Evolutionary conservation across 352 stramenopile genomes (phyloP), one percentile per base, ranked within the genome.

Genomic region (Blastocystis sp.): DNA sequence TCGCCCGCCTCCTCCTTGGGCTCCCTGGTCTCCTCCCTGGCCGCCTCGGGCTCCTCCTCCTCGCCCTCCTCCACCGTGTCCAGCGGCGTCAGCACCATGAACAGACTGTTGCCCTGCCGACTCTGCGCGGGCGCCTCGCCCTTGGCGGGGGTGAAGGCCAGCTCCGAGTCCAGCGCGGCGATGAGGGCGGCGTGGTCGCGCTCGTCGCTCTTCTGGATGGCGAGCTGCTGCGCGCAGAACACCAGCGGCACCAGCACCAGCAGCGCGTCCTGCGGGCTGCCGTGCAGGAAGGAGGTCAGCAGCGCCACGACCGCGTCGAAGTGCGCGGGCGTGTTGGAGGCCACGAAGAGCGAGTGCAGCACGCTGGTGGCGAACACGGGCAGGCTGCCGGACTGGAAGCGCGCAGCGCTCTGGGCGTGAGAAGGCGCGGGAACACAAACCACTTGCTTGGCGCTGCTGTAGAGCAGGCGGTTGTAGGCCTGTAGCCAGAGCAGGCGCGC

Each of bases 1-100:
- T 34, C 28, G 28, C 48, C 24, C 24, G 64, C 48, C 10, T 65
- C 48, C n/a, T 81, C 54, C 0, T 48, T 42, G 10, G 57, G 10
- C 48, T 64, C 48, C 6, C 64, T 21, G 54, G 28, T 9, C 52
- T 81, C 71, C 14, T 45, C 48, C 19, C 24, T 17, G 19, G 17
- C 28, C n/a, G 40, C 71, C 17, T 81, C 71, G 10, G 64, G 48
- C 7, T 81, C 71, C 45, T 81, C 71, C n/a, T 81, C 71, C 28
- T 34, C 28, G 7, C 52, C 71, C n/a, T 81, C 71, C n/a, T 63
- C n/a, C 11, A 81, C 71, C 19, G 71, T 81, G 66, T 81, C 71
- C 9, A 81, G 57, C 9, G 71, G 43, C 11, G 43, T 42, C 17
- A 60, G n/a, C 43, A 81, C 45, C 71, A 81, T 48, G 43, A 63